Base-by-base conservation (phyloP, 2,329 filamentous ascomycete species). In the Stagonosporopsis tanaceti region DNA sequence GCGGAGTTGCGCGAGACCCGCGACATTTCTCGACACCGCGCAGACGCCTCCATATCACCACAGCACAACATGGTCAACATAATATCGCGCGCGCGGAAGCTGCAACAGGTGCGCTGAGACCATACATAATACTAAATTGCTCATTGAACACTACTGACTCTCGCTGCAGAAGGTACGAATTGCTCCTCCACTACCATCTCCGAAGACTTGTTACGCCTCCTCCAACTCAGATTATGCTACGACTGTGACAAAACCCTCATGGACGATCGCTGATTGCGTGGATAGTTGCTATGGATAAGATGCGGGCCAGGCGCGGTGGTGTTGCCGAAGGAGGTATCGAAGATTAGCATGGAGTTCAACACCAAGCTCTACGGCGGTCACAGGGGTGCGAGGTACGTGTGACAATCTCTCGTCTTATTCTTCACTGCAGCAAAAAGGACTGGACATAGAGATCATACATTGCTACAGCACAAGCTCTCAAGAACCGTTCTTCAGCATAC, bases 291-390 rank as follows among this genome's bases (percentile, higher is more conserved):
- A 63, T 81, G 83, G 71, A 82, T 98, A 77, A 87, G 89, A 74
- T 83, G 90, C 74, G 95, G 94, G 57, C 89, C 91, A 28, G 95
- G 94, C 54, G 93, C 95, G 40, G 89, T 91, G 20, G 81, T 92
- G 64, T 83, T 99, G 24, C 92, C 94, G 0, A 82, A 87, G 28
- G 86, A 92, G 71, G 86, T 96, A 51, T 87, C 88, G 42, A 84
- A 86, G 73, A 88, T 95, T 80, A 87, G 91, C 73, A 77, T 95
- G 78, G 85, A 91, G 69, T 93, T 93, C 74, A 86, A 87, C 47
- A 72, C 75, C 44, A 84, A 80, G 64, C 80, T 86, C 57, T 80
- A 86, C 42, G 83, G 85, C 47, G 91, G 90, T 42, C 89, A 94
- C 76, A 83, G 87, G 74, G 91, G 91, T 45, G 84, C 90, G 56